Base-by-base conservation (phyloP, 768 basidiomycete genomes). In the Termitomyces sp. region DNA sequence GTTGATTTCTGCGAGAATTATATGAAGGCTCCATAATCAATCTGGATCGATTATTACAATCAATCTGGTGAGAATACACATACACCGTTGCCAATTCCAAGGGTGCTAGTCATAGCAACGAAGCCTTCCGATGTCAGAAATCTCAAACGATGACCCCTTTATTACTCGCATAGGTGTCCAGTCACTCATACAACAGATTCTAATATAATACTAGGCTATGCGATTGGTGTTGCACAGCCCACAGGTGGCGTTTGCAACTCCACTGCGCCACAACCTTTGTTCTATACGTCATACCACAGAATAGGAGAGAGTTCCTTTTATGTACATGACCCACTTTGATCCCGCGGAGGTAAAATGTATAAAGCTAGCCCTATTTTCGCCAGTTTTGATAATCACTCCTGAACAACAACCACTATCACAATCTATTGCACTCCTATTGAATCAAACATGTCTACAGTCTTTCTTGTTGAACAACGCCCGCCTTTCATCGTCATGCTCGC, bases 391-490 rank as follows among this genome's bases (percentile, higher is more conserved):
- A 48, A 47, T 42, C 29, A 25, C 11, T 49, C 7, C 38, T 10
- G 3, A 25, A 11, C 10, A 34, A 5, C 25, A 29, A 36, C 25
- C 7, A 36, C 17, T 6, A n/a, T 14, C 3, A 37, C 32, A 15
- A 45, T 0, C 48, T 36, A 20, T 43, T 2, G 32, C 37, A 40
- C 46, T 60, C 32, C 54, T 56, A 60, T 50, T 14, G 32, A 31
- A 49, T 4, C 49, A 11, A 56, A 25, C 11, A 60, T 50, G 53
- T 34, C 47, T 31, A 31, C n/a, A 25, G 25, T 46, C 8, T 9
- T 45, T 6, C 31, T 59, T 40, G 17, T 59, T 34, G 62, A 63
- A 36, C 57, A 56, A 40, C 62, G 57, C 29, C 47, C 52, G 20
- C 53, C 62, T 8, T 50, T 63, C 53, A 50, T 59, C 53, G 0